Percentiles rank a stretch among this genome's conserved stretches.
These are phyloP conservation scores for Phialocephala sp. DNA, from an alignment of 2,329 filamentous ascomycete species.

Conservation along the genomic window DNA sequence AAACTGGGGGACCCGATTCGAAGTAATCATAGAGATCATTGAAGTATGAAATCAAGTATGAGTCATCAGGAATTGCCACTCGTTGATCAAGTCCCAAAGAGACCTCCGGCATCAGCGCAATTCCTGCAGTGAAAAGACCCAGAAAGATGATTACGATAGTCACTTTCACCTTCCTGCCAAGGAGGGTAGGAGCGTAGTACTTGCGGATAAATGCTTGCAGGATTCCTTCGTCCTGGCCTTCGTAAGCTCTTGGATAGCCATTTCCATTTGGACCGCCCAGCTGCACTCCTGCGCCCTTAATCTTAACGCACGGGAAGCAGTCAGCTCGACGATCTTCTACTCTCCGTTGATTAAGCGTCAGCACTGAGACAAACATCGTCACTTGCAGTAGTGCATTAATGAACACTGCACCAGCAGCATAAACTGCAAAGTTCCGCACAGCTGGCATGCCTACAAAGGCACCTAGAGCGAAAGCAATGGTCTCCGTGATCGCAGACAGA, in stretches of 20 bases:
- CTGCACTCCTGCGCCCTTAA: slow-evolving; percentile 75
- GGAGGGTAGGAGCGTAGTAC: slow-evolving; percentile 80
- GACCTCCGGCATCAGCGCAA: slow-evolving; percentile 85
- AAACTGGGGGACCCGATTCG: slow-evolving; percentile 89
- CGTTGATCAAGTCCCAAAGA: slow-evolving; percentile 91
- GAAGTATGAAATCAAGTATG: slow-evolving; percentile 95
- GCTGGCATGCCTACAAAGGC: slow-evolving; percentile 97
- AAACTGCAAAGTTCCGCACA: slow-evolving; percentile 95
- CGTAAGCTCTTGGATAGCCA: slow-evolving; percentile 42
- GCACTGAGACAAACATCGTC: slow-evolving; percentile 93
- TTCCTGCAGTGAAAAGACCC: slow-evolving; percentile 81
- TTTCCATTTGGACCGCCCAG: slow-evolving; percentile 67
- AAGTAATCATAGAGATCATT: slow-evolving; percentile 95
- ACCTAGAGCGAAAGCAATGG: slow-evolving; percentile 88
- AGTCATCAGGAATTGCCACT: slow-evolving; percentile 90
- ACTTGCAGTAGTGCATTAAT: slow-evolving; percentile 97
- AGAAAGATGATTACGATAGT: slow-evolving; percentile 81
- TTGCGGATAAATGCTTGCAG: slow-evolving; percentile 91
- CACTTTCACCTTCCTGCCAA: slow-evolving; percentile 81
- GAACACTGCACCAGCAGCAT: slow-evolving; percentile 93
- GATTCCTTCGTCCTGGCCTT: slow-evolving; percentile 78
- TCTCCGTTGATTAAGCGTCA: slow-evolving; percentile 88
- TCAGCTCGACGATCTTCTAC: slow-evolving; percentile 90
- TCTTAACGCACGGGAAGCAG: slow-evolving; percentile 86
- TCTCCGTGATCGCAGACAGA: slow-evolving; percentile 93